Evolutionary conservation across 2,329 filamentous ascomycete genomes (phyloP).

Genomic region (Ophiognomonia clavigignenti-juglandacearum): DNA sequence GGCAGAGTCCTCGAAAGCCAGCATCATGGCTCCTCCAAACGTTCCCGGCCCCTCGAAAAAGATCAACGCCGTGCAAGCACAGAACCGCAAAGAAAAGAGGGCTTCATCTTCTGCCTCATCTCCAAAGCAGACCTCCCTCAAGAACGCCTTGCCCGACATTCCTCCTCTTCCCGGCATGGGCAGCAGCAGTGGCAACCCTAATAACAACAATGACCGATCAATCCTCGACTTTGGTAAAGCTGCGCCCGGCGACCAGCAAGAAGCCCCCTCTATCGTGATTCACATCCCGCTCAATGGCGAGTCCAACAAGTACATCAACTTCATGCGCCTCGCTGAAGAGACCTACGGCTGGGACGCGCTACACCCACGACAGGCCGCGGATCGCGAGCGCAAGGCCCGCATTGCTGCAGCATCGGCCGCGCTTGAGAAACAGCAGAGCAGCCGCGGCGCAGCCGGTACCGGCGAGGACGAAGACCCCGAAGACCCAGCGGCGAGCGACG

Average conservation of each 20-base stretch:
- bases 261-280: constrained; percentile 74
- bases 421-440: constrained; percentile 69
- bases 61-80: constrained; percentile 38
- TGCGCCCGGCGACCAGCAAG: constrained; percentile 52
- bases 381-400: constrained; percentile 79
- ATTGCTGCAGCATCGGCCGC: constrained; percentile 86
- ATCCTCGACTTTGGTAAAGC: constrained; percentile 59
- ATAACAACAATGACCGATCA: constrained; percentile 37
- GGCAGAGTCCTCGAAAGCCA: constrained; percentile 15
- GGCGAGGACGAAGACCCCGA: constrained; percentile 11
- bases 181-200: no score
- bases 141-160: constrained; percentile 37
- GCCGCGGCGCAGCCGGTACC: constrained; percentile 46
- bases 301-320: constrained; percentile 90
- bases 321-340: constrained; percentile 88
- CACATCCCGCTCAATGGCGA: constrained; percentile 76
- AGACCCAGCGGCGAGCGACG: constrained; percentile 55
- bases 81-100: constrained; percentile 37
- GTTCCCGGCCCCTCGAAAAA: constrained; percentile 34
- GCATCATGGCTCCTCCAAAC: constrained; percentile 14
- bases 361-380: constrained; percentile 84
- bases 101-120: constrained; percentile 39
- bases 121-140: constrained; percentile 44
- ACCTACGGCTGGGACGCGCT: constrained; percentile 92
- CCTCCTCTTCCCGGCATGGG: constrained; percentile 22